phyloP scores from a whole-genome alignment of 768 basidiomycete species.

The Lactarius quietus region DNA sequence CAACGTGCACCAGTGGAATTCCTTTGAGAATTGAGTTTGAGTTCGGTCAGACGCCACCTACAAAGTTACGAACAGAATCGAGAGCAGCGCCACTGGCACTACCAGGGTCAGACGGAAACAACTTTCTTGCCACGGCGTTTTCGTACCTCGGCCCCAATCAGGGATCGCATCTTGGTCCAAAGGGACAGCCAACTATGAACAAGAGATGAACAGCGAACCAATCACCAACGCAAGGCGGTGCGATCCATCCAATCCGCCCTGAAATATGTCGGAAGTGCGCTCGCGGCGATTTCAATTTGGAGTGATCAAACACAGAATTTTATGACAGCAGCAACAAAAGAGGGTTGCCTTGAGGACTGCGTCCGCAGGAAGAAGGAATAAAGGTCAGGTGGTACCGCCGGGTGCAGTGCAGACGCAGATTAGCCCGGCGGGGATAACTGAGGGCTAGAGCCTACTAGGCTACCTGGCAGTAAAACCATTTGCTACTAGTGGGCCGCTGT shows the following conservation, averaged over 20 bases:
- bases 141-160: background rate
- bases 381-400: background rate
- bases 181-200: background rate
- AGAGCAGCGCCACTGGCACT: too few relatives aligned
- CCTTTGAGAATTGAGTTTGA: too few relatives aligned
- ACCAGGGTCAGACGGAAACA: too few relatives aligned
- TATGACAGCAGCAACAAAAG: background rate
- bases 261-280: background rate
- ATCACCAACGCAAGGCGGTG: background rate
- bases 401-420: background rate
- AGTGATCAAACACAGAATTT: background rate
- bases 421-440: background rate
- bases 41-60: background rate
- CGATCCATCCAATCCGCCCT: background rate
- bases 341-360: background rate
- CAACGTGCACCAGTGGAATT: too few relatives aligned
- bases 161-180: background rate
- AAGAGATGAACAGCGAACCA: background rate
- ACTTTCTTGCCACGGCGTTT: background rate
- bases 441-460: background rate
- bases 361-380: background rate
- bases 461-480: background rate
- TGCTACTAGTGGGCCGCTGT: background rate
- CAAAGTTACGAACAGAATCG: background rate
- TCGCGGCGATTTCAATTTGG: background rate